These are phyloP conservation scores for Kluyveromyces siamensis DNA, from an alignment of 805 yeast species.

Conservation along the genomic window DNA sequence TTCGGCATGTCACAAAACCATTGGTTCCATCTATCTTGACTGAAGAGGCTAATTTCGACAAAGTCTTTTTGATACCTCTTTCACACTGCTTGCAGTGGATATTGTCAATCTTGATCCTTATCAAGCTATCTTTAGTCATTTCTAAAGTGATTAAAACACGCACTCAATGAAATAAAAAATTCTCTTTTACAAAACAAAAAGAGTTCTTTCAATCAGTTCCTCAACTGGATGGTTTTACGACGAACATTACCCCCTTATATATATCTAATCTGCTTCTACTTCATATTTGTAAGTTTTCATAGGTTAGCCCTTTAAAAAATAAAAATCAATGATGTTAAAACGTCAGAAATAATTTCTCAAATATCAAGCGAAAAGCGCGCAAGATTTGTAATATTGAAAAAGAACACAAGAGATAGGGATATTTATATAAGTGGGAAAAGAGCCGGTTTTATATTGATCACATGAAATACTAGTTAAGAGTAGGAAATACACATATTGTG, in stretches of 20 bases:
- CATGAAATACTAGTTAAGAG: neutral
- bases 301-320: too few species aligned
- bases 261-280: too few species aligned
- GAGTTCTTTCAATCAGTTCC: too few species aligned
- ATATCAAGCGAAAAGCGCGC: neutral
- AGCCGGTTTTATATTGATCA: neutral
- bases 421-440: neutral
- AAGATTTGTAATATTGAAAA: neutral
- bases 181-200: too few species aligned
- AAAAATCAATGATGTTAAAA: too few species aligned
- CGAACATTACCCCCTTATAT: too few species aligned
- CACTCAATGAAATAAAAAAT: too few species aligned
- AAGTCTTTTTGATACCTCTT: conserved; percentile 22
- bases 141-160: too few species aligned
- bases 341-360: neutral
- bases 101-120: conserved; percentile 30
- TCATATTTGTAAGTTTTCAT: too few species aligned
- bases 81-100: conserved; percentile 51
- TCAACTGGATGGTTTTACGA: too few species aligned
- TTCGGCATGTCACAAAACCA: conserved; percentile 6
- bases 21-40: neutral
- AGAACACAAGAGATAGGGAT: neutral
- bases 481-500: neutral
- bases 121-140: neutral
- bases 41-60: neutral